A percentile compares a stretch with the other conserved stretches of the same genome.
phyloP scores from a whole-genome alignment of 2,329 filamentous ascomycete species.

The Metarhizium sp. region DNA sequence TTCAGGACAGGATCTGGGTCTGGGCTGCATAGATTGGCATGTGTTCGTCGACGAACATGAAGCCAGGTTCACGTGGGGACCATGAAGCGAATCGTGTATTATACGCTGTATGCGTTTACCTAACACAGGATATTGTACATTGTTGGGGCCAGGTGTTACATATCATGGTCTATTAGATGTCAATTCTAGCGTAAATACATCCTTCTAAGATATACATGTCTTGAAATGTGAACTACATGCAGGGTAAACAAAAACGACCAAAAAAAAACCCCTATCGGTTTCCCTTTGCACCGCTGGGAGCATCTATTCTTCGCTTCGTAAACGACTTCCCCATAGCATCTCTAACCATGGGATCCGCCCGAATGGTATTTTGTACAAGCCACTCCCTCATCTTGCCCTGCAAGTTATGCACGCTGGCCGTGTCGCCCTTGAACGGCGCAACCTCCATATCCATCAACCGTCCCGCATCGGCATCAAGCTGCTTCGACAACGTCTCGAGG shows the following conservation, averaged over 20 bases:
- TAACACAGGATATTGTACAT: not conserved
- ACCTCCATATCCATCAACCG: conserved; percentile 69
- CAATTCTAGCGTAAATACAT: not conserved
- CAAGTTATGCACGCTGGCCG: conserved; percentile 46
- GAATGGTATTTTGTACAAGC: conserved; percentile 78
- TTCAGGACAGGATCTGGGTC: not conserved
- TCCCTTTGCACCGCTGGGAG: conserved; percentile 50
- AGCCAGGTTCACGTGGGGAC: not conserved
- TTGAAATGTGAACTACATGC: not conserved
- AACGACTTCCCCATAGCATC: conserved; percentile 65
- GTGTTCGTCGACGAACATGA: not conserved
- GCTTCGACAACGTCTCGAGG: conserved; percentile 49
- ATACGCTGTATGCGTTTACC: not conserved
- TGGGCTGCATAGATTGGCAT: not conserved
- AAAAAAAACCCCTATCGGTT: conserved; percentile 23
- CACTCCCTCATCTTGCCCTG: conserved; percentile 72
- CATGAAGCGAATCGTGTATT: not conserved
- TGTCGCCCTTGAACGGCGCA: conserved; percentile 70
- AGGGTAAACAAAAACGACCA: not conserved
- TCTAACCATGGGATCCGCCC: conserved; percentile 70
- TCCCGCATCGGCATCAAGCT: conserved; percentile 59
- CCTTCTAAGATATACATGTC: not conserved
- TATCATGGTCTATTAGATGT: not conserved
- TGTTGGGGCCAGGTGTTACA: not conserved
- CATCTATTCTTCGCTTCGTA: conserved; percentile 51